Evolutionary conservation across 345 rosid species (phyloP).

Genomic region (Eucalyptus paniculata): DNA sequence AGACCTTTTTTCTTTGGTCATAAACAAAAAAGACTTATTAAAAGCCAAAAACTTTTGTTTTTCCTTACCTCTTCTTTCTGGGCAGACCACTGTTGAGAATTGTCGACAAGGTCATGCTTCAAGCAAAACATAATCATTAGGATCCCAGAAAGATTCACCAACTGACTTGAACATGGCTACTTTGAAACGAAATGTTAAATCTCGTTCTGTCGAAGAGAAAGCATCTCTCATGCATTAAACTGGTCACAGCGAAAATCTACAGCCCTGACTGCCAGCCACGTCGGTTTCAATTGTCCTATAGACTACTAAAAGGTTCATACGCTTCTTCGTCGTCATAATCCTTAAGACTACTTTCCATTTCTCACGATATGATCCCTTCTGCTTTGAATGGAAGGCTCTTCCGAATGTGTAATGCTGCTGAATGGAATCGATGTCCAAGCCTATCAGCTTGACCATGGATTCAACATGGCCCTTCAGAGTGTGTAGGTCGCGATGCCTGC

Average conservation of each 20-base stretch:
- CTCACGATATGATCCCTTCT: background rate
- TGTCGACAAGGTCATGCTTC: background rate
- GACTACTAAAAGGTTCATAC: background rate
- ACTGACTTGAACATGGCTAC: background rate
- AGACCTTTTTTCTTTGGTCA: too few relatives aligned
- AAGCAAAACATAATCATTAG: background rate
- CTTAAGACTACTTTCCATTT: background rate
- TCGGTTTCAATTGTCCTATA: background rate
- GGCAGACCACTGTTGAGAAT: background rate
- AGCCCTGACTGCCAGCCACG: background rate
- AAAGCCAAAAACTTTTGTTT: background rate
- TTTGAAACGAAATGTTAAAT: background rate
- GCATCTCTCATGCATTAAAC: background rate
- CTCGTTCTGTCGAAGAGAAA: background rate
- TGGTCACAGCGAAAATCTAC: background rate
- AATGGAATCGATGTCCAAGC: too few relatives aligned
- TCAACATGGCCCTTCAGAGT: too few relatives aligned
- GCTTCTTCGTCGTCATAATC: slow-evolving; percentile 1
- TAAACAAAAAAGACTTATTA: background rate
- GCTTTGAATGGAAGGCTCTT: slow-evolving; percentile 1
- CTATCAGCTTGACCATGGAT: too few relatives aligned
- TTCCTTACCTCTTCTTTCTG: background rate
- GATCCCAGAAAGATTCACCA: background rate
- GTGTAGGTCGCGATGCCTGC: too few relatives aligned
- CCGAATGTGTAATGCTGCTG: too few relatives aligned